Conservation (phyloP, 352 stramenopile species). For the Phytopythium mirpurense region DNA sequence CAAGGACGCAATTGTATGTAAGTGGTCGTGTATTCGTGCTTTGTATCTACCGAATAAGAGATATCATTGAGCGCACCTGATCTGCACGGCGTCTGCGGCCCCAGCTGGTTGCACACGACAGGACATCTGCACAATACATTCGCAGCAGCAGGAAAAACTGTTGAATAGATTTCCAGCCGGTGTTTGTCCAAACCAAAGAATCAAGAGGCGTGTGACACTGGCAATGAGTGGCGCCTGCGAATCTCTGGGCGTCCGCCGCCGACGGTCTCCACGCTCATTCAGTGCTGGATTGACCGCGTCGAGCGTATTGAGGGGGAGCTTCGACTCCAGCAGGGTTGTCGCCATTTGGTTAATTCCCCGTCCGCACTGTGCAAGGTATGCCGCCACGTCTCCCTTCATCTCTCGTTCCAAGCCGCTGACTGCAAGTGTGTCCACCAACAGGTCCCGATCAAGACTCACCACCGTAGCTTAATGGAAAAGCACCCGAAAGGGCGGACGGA, state of each 20-base stretch:
- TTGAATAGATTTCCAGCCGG: not conserved
- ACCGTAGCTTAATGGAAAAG: conserved; percentile 12
- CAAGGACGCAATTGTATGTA: no score
- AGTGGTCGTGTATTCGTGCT: no score
- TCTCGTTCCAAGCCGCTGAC: not conserved
- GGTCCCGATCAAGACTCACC: not conserved
- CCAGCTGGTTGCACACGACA: not conserved
- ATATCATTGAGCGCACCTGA: not conserved
- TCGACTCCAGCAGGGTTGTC: not conserved
- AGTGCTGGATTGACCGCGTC: conserved; percentile 1
- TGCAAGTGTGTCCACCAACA: not conserved
- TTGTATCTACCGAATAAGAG: conserved; percentile 1
- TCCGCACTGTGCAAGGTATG: not conserved
- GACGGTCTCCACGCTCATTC: not conserved
- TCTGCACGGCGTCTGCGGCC: not conserved
- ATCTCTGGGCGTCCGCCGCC: not conserved
- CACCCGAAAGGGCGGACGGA: not conserved
- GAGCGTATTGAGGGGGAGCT: not conserved
- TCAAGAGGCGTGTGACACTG: no score
- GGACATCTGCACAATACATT: no score
- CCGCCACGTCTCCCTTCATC: not conserved
- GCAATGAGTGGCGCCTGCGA: not conserved
- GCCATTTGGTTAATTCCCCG: not conserved
- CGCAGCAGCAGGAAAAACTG: not conserved
- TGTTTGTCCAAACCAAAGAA: no score